Evolutionary conservation across 2,329 filamentous ascomycete species (phyloP), one percentile per base, ranked within the genome.

Genomic region (Metarhizium brunneum): DNA sequence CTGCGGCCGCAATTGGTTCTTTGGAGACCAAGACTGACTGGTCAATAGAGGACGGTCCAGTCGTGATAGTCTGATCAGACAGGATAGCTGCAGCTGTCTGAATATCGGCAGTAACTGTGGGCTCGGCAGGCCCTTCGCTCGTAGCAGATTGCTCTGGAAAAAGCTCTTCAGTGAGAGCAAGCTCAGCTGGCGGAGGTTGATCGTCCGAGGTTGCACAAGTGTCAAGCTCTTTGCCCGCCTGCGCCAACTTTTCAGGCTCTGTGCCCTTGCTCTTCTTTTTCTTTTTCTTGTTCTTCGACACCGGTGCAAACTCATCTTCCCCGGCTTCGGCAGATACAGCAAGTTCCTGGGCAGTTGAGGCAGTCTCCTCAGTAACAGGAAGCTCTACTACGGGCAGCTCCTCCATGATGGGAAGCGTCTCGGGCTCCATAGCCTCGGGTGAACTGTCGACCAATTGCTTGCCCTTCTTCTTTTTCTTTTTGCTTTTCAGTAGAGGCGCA

Each of bases 381-480:
- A 45, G 13, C 18, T 40, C 52, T 16, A 18, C 13, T n/a, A 38
- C 42, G 18, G 4, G 32, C 32, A 8, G 7, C 32, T 35, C 32
- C 32, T 35, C 10, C 32, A 35, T 11, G 32, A 35, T 35, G 32
- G 10, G 32, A 35, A 11, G 32, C 10, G 32, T 35, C 32, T 35
- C 32, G 32, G 32, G 10, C 10, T 35, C 32, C 32, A 2, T 35
- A 35, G 6, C 32, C 32, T 11, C 32, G 6, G 32, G 40, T 53
- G 60, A 56, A 13, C 45, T 29, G 7, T 58, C 52, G 3, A 25
- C 50, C 32, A 55, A 16, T n/a, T 54, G 45, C 42, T 61, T 64
- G 47, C 45, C 60, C 57, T 65, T 63, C 55, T 63, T 65, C 57
- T 64, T 64, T 53, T 61, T 63, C 56, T 64, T 65, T 56, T 63